A percentile compares a stretch with the other conserved stretches of the same genome.
Evolutionary conservation across 169 alveolate species (phyloP).

Genomic region (Ichthyophthirius multifiliis): DNA sequence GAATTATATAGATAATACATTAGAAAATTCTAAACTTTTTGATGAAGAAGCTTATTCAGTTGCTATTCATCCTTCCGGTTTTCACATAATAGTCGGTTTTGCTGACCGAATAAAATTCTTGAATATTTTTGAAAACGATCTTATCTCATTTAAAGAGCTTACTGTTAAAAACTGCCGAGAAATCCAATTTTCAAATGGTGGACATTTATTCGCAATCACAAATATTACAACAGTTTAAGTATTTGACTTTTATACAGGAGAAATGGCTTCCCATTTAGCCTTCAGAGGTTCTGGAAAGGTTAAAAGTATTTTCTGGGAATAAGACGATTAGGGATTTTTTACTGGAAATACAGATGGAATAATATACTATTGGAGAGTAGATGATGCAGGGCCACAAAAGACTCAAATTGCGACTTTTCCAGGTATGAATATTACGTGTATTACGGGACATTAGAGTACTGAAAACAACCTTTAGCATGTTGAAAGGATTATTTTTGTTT

Average conservation of each 20-base stretch:
- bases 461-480: background rate
- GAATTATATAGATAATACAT: slow-evolving; percentile 84
- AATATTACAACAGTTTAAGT: slow-evolving; percentile 85
- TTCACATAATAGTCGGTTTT: slow-evolving; percentile 91
- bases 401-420: slow-evolving; percentile 25
- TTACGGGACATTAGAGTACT: background rate
- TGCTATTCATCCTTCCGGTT: slow-evolving; percentile 94
- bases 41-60: slow-evolving; percentile 89
- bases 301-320: slow-evolving; percentile 86
- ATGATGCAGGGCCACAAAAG: slow-evolving; percentile 36
- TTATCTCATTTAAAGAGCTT: slow-evolving; percentile 82
- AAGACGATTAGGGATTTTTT: slow-evolving; percentile 87
- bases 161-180: slow-evolving; percentile 87
- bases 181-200: slow-evolving; percentile 88
- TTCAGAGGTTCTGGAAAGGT: slow-evolving; percentile 82
- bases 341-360: slow-evolving; percentile 91
- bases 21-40: slow-evolving; percentile 86
- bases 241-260: slow-evolving; percentile 89
- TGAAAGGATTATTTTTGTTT: background rate
- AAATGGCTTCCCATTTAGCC: slow-evolving; percentile 66
- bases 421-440: background rate
- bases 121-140: slow-evolving; percentile 86
- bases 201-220: slow-evolving; percentile 91
- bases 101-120: slow-evolving; percentile 87
- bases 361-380: slow-evolving; percentile 84